Evolutionary conservation across 2,329 filamentous ascomycete genomes (phyloP), one percentile per base, ranked within the genome.

Genomic region (Dichotomopilus funicola): DNA sequence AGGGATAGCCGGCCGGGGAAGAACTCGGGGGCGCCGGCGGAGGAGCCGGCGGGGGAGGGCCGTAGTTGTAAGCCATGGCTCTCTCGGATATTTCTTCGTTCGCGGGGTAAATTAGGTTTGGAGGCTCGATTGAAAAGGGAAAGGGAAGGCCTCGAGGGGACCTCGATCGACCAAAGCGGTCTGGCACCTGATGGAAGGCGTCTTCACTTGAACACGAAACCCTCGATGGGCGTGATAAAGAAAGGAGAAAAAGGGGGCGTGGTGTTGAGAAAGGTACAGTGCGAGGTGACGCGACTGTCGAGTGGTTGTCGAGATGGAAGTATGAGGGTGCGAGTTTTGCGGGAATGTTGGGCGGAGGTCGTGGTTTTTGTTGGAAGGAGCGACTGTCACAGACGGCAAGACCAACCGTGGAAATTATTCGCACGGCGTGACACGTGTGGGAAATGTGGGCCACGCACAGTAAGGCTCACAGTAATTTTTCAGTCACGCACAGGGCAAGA

Each of bases 21-120:
- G 58, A 56, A 68, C 64, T 44, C 65, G 66, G 59, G 27, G 44
- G 49, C 1, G 67, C 64, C 2, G 69, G 60, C 7, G 67, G 65
- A 33, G 71, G 77, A 4, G 77, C 73, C 13, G 78, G 76, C 6
- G 78, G 78, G 54, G 78, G 76, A 10, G 78, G 78, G n/a, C 73
- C 78, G 71, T 80, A 81, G 52, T 74, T 76, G 70, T 81, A 80
- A 27, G 77, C 72, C 77, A 80, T 80, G 49, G 44, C 43, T 34
- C 43, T 34, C 33, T 37, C 46, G 7, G 38, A 33, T 44, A 35
- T 42, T n/a, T 11, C 3, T 19, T 37, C 8, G 11, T 7, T 19
- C 10, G 40, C 37, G 13, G 31, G 34, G 33, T 6, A 12, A 10
- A 43, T 42, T 34, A 37, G 8, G 12, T 44, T 49, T 43, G 49